Percentiles rank a stretch among this genome's conserved stretches.
phyloP scores from a whole-genome alignment of 1,284 basidiomycete species.

The Boletellus deceptivus region DNA sequence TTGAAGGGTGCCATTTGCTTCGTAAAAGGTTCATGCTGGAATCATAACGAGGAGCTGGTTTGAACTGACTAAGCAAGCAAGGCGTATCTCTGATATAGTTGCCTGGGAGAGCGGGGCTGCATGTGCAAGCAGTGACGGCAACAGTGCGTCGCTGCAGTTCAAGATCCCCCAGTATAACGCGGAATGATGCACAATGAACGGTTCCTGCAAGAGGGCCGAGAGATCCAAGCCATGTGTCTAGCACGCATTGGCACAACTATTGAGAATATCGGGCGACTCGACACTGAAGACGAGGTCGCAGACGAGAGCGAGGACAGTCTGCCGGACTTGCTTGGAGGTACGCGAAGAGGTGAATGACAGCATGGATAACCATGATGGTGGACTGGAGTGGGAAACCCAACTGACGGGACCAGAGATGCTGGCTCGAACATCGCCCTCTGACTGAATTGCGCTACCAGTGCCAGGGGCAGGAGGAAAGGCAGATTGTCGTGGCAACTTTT shows the following conservation, averaged over 20 bases:
- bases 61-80: conserved; percentile 60
- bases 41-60: conserved; percentile 52
- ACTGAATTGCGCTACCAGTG: neutral
- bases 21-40: conserved; percentile 10
- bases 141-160: conserved; percentile 39
- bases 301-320: conserved; percentile 45
- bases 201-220: conserved; percentile 54
- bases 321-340: conserved; percentile 44
- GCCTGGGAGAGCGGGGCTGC: conserved; percentile 50
- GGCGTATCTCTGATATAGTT: conserved; percentile 56
- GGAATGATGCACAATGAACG: conserved; percentile 59
- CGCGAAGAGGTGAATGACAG: conserved; percentile 32
- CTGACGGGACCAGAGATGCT: neutral
- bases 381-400: neutral
- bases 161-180: conserved; percentile 71
- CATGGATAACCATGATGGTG: conserved; percentile 25
- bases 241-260: conserved; percentile 48
- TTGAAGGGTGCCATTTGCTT: conserved; percentile 12
- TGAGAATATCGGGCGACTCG: conserved; percentile 36
- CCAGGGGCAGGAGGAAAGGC: neutral
- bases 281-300: conserved; percentile 44
- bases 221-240: conserved; percentile 39
- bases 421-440: neutral
- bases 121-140: conserved; percentile 48
- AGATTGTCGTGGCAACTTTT: conserved; percentile 1